Percentiles rank a stretch among this genome's conserved stretches.
Evolutionary conservation across 208 protist species (phyloP).

Genomic region (Crithidia thermophila): DNA sequence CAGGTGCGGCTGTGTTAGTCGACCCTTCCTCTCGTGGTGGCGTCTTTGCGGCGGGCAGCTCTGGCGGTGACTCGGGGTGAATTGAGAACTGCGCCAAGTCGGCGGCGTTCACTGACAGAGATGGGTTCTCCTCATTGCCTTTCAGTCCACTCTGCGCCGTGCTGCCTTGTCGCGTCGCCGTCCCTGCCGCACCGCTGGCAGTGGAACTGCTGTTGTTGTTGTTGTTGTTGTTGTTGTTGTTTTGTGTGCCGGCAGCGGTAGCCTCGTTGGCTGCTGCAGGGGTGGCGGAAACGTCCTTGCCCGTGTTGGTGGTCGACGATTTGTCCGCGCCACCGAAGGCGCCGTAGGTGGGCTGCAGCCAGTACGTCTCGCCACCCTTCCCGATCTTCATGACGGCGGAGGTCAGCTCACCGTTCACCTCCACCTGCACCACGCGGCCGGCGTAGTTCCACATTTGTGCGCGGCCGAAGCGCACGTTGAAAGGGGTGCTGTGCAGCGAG

Average conservation of each 20-base stretch:
- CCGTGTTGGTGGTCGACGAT: background rate
- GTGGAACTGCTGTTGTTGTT: background rate
- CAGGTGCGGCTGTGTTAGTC: too few relatives aligned
- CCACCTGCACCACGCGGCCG: conserved; percentile 94
- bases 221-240: background rate
- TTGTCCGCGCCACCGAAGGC: conserved; percentile 8
- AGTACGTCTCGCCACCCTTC: conserved; percentile 94
- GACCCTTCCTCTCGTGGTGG: too few relatives aligned
- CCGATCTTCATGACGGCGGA: conserved; percentile 96
- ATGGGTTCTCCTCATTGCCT: background rate
- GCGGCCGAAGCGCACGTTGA: conserved; percentile 98
- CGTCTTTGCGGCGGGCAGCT: background rate
- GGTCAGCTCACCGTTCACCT: conserved; percentile 93
- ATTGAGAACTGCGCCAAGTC: conserved; percentile 19
- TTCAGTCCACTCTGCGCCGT: background rate
- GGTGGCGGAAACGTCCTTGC: too few relatives aligned
- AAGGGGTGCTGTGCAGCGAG: conserved; percentile 93
- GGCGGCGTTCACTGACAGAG: conserved; percentile 1
- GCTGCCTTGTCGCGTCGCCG: background rate
- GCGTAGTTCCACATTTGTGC: conserved; percentile 87
- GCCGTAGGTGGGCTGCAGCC: conserved; percentile 76
- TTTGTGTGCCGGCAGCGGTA: too few relatives aligned
- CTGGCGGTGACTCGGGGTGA: conserved; percentile 3
- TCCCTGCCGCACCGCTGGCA: too few relatives aligned
- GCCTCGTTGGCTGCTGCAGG: too few relatives aligned